These are phyloP conservation scores for Parmelia sp. DNA, from an alignment of 495 filamentous ascomycete species.

Conservation along the genomic window DNA sequence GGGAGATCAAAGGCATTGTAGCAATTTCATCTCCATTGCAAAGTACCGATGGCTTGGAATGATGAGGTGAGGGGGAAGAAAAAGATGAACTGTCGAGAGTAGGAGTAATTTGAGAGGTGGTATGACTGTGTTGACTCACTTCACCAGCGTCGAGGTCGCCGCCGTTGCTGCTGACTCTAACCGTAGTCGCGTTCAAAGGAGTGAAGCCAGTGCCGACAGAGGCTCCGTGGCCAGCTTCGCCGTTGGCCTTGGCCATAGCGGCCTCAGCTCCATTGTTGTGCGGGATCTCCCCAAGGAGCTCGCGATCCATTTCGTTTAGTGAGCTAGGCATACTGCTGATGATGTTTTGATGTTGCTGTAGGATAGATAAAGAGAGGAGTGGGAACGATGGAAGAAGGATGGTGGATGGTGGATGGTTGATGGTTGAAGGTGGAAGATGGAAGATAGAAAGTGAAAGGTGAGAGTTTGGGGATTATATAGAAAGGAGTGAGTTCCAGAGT, in stretches of 20 bases:
- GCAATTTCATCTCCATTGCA: background rate
- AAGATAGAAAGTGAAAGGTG: background rate
- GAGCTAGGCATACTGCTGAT: background rate
- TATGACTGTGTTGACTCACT: constrained; percentile 2
- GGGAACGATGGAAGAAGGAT: background rate
- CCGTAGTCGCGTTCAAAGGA: background rate
- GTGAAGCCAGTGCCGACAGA: background rate
- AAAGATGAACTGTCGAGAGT: background rate
- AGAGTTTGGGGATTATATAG: background rate
- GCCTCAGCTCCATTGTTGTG: background rate
- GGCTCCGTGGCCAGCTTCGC: background rate
- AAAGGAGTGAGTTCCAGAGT: background rate
- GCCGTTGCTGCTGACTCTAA: constrained; percentile 3
- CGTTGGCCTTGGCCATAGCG: background rate
- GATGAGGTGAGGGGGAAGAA: background rate
- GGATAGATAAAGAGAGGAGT: background rate
- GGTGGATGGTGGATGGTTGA: background rate
- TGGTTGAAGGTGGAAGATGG: background rate
- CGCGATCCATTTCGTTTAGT: background rate
- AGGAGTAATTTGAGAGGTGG: background rate
- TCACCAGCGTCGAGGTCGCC: background rate
- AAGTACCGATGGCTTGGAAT: background rate
- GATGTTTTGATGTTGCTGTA: background rate
- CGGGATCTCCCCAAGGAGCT: background rate
- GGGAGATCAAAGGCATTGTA: background rate